Base-by-base conservation (phyloP, 139 green algal species). In the Chlamydomonas applanata region DNA sequence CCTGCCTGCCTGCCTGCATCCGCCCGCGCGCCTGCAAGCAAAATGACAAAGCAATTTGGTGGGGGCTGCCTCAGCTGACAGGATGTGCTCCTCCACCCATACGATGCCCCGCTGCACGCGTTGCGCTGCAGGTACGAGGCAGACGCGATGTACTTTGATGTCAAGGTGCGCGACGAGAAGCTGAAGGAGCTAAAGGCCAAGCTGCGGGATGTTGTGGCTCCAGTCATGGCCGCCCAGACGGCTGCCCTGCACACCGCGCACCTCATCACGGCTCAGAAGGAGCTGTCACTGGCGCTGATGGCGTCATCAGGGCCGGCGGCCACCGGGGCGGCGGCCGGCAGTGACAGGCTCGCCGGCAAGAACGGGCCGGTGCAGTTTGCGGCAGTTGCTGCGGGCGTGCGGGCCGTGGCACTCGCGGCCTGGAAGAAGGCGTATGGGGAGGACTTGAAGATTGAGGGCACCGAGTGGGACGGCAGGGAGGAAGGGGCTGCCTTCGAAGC, bases 91-190 rank as follows among this genome's bases (percentile, higher is more conserved):
- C n/a, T n/a, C n/a, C n/a, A n/a, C n/a, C n/a, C n/a, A n/a, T n/a
- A n/a, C n/a, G n/a, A n/a, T n/a, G n/a, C n/a, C n/a, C n/a, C n/a
- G n/a, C n/a, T n/a, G n/a, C n/a, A n/a, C n/a, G 57, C 25, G 17
- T 68, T 17, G 9, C 40, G 30, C n/a, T 69, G 24, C 72, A 91
- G 83, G 0, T 98, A 98, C 71, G 91, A 98, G 62, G 85, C 88
- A 53, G 94, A 98, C 69, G 90, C 94, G 4, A 71, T 84, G 40
- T 97, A 96, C 74, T 98, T 97, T 85, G 92, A 97, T 73, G 61
- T 67, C 24, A 53, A 36, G 1, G 91, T 97, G 44, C 82, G 88
- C 19, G 67, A 71, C 13, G 85, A 82, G 61, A 93, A 94, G 83
- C 73, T 82, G 7, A 62, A 40, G 30, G 91, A 94, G 70, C 87